A percentile compares a stretch with the other conserved stretches of the same genome.
These are phyloP conservation scores for Leccinum griseonigrum DNA, from an alignment of 1,284 basidiomycete species.

Conservation along the genomic window DNA sequence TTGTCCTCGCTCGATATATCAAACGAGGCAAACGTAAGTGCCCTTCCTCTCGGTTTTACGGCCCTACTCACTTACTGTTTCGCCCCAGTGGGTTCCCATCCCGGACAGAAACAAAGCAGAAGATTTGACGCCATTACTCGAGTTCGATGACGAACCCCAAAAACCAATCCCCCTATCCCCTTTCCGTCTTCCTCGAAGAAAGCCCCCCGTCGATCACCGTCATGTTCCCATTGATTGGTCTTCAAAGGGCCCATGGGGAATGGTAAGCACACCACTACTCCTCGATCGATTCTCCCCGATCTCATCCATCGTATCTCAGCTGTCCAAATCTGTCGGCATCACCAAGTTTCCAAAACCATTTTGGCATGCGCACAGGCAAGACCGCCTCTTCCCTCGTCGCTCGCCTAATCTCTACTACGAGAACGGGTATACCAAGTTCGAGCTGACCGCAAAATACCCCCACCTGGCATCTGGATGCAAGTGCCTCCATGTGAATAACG, in stretches of 20 bases:
- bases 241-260: slow-evolving; percentile 17
- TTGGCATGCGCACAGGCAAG: slow-evolving; percentile 21
- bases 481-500: slow-evolving; percentile 6
- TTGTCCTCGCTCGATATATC: slow-evolving; percentile 30
- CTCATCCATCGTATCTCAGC: slow-evolving; percentile 12
- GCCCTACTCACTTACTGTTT: slow-evolving; percentile 8
- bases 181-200: slow-evolving; percentile 14
- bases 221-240: slow-evolving; percentile 20
- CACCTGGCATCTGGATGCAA: slow-evolving; percentile 32
- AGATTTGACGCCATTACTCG: slow-evolving; percentile 26
- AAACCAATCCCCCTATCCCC: slow-evolving; percentile 8
- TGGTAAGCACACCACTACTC: slow-evolving; percentile 14
- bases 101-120: slow-evolving; percentile 33
- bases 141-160: background rate
- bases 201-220: slow-evolving; percentile 17
- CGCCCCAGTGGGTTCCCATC: slow-evolving; percentile 23
- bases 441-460: slow-evolving; percentile 26
- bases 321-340: slow-evolving; percentile 12
- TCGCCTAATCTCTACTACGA: slow-evolving; percentile 23
- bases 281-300: background rate
- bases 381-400: slow-evolving; percentile 17
- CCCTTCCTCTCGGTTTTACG: background rate
- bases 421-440: slow-evolving; percentile 28
- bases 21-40: slow-evolving; percentile 30
- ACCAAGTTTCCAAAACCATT: slow-evolving; percentile 28